Conservation (phyloP, 2,329 filamentous ascomycete species). For the Clathrospora elynae region DNA sequence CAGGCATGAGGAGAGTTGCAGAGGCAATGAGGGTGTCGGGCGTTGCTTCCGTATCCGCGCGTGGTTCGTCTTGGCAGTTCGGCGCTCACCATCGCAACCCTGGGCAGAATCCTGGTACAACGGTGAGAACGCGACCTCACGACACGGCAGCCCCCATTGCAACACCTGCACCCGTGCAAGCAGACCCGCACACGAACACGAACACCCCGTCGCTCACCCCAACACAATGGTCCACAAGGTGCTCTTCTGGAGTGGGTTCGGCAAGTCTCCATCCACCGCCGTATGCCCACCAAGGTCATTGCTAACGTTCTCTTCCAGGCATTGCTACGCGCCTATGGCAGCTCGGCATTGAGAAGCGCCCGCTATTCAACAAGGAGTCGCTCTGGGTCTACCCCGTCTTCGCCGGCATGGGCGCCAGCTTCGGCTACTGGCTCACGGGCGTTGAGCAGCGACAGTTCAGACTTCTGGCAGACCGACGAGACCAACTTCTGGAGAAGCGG, state of each 20-base stretch:
- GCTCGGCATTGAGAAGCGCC: slow-evolving; percentile 97
- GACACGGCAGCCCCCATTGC: slow-evolving; percentile 24
- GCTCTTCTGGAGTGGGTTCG: slow-evolving; percentile 89
- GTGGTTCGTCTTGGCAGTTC: slow-evolving; percentile 19
- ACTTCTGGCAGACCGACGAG: slow-evolving; percentile 78
- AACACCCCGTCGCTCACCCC: neutral
- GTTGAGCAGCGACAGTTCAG: slow-evolving; percentile 82
- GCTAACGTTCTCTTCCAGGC: slow-evolving; percentile 61
- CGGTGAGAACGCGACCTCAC: slow-evolving; percentile 31
- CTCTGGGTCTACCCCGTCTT: slow-evolving; percentile 94
- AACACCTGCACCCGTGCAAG: slow-evolving; percentile 18
- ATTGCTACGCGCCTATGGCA: slow-evolving; percentile 93
- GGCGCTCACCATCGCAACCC: slow-evolving; percentile 27
- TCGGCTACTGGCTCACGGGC: slow-evolving; percentile 95
- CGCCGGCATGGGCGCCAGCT: slow-evolving; percentile 81
- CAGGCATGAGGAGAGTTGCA: slow-evolving; percentile 9
- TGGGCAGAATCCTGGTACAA: slow-evolving; percentile 24
- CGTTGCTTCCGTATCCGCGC: slow-evolving; percentile 25
- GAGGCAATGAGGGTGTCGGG: slow-evolving; percentile 14
- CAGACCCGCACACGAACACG: slow-evolving; percentile 9
- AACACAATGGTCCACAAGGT: slow-evolving; percentile 61
- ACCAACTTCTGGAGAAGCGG: slow-evolving; percentile 85
- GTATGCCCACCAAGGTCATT: slow-evolving; percentile 17
- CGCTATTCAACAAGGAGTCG: slow-evolving; percentile 81
- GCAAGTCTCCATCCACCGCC: slow-evolving; percentile 60